phyloP scores from a whole-genome alignment of 345 rosid genomes.

The Acer campestre region DNA sequence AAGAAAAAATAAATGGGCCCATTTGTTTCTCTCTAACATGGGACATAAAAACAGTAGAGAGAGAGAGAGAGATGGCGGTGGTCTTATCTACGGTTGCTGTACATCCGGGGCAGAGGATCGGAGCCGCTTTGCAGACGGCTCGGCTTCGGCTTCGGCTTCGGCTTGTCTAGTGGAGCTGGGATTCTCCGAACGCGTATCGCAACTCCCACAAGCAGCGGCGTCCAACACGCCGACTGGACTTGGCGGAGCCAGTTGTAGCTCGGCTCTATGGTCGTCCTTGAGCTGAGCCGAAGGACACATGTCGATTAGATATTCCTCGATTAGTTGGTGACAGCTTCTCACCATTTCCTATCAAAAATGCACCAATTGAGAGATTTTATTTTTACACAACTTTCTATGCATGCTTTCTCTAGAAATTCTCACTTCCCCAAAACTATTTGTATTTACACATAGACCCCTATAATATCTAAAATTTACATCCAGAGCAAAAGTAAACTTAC shows the following conservation, averaged over 20 bases:
- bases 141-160: conserved; percentile 38
- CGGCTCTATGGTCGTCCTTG: conserved; percentile 27
- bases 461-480: background rate
- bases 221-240: conserved; percentile 72
- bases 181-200: conserved; percentile 47
- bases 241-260: conserved; percentile 37
- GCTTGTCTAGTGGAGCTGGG: conserved; percentile 36
- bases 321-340: conserved; percentile 80
- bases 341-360: conserved; percentile 49
- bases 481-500: conserved; percentile 29
- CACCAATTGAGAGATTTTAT: conserved; percentile 24
- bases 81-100: conserved; percentile 42
- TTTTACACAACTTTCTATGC: conserved; percentile 45
- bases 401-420: conserved; percentile 30
- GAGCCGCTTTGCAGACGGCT: conserved; percentile 38
- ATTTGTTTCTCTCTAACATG: conserved; percentile 7
- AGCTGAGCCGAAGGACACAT: conserved; percentile 48
- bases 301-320: conserved; percentile 63
- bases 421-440: background rate
- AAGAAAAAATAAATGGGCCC: background rate
- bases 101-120: conserved; percentile 49
- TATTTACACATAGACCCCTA: conserved; percentile 22
- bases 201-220: conserved; percentile 61
- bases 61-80: background rate
- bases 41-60: conserved; percentile 7